phyloP scores from a whole-genome alignment of 345 rosid species.

The Clausena lansium region DNA sequence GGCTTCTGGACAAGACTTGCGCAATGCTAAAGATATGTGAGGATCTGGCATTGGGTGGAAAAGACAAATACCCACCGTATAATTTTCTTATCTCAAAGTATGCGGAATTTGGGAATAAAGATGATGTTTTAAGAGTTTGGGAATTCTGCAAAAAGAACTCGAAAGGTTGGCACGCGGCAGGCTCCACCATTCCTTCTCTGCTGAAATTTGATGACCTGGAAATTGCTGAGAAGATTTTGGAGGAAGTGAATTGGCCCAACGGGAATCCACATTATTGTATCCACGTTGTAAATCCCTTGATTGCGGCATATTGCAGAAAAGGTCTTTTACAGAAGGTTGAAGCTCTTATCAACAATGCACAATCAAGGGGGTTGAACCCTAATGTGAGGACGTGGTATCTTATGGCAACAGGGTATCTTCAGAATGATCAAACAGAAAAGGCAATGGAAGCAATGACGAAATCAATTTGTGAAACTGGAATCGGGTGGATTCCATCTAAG shows the following conservation, averaged over 20 bases:
- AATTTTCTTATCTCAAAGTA: too few species aligned
- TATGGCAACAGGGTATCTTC: slow-evolving; percentile 27
- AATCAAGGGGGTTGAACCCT: slow-evolving; percentile 25
- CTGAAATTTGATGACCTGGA: slow-evolving; percentile 41
- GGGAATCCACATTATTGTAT: background rate
- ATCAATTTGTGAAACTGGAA: too few species aligned
- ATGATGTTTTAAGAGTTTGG: slow-evolving; percentile 32
- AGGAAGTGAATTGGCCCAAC: slow-evolving; percentile 31
- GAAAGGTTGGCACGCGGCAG: slow-evolving; percentile 20
- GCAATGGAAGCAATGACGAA: slow-evolving; percentile 8
- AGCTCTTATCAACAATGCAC: slow-evolving; percentile 10
- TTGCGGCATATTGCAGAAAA: slow-evolving; percentile 27
- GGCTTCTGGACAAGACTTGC: slow-evolving; percentile 28
- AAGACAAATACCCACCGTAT: background rate
- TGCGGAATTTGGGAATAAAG: too few species aligned
- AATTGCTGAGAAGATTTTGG: slow-evolving; percentile 37
- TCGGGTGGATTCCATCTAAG: too few species aligned
- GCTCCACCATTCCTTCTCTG: slow-evolving; percentile 19
- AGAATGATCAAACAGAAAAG: slow-evolving; percentile 14
- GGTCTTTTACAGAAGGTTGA: slow-evolving; percentile 38
- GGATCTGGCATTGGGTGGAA: slow-evolving; percentile 12
- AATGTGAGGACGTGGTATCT: slow-evolving; percentile 23
- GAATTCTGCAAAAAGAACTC: slow-evolving; percentile 23
- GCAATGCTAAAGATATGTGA: slow-evolving; percentile 34
- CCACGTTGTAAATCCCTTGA: slow-evolving; percentile 27